Conservation (phyloP, 345 rosid genomes). For the Populus pruinosa region DNA sequence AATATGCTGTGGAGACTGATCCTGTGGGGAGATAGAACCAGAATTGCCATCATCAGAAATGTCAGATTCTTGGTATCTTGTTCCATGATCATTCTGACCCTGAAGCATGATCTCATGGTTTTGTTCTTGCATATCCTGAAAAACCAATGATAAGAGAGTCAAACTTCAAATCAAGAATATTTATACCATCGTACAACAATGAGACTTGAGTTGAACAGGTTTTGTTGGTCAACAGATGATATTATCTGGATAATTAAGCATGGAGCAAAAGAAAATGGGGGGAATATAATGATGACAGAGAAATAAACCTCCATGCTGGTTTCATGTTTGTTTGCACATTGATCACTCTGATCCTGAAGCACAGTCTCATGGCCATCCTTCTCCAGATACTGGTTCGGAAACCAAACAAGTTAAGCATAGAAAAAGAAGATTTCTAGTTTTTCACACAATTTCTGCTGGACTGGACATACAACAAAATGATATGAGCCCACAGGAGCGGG, state of each 20-base stretch:
- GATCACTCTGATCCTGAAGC: conserved; percentile 27
- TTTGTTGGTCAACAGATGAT: background rate
- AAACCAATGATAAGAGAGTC: conserved; percentile 16
- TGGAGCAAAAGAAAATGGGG: background rate
- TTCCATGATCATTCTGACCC: conserved; percentile 25
- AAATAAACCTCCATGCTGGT: conserved; percentile 14
- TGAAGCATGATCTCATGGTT: conserved; percentile 22
- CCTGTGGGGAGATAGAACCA: conserved; percentile 26
- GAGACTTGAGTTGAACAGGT: background rate
- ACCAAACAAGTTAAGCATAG: conserved; percentile 4
- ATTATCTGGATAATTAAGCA: background rate
- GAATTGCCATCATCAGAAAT: conserved; percentile 22
- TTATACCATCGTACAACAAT: background rate
- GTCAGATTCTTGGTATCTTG: background rate
- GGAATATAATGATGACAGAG: background rate
- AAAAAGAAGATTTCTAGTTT: background rate
- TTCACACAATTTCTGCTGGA: background rate
- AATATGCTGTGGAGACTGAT: conserved; percentile 37
- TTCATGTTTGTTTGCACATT: conserved; percentile 7
- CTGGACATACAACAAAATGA: background rate
- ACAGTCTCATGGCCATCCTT: conserved; percentile 22
- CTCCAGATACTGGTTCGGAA: conserved; percentile 35
- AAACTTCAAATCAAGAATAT: background rate
- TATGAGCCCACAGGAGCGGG: background rate
- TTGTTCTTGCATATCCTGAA: conserved; percentile 30